Conservation (phyloP, 2,329 filamentous ascomycete genomes). For the Fusarium praegraminearum region DNA sequence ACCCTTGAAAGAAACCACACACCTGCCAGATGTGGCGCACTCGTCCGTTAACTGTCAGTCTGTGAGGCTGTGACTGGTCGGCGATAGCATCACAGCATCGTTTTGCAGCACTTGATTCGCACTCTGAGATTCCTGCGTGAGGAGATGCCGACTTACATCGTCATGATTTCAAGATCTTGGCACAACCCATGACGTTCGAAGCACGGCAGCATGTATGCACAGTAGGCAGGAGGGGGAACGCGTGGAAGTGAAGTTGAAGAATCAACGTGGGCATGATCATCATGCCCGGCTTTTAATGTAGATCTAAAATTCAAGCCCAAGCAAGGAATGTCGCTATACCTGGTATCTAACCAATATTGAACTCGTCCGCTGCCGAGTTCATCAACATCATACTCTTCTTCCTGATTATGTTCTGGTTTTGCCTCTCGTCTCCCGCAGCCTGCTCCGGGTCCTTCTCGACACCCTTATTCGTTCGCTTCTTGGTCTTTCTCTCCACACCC, state of each 20-base stretch:
- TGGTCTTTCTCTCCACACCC: constrained; percentile 62
- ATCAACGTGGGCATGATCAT: constrained; percentile 18
- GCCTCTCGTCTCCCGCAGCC: constrained; percentile 48
- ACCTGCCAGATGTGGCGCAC: constrained; percentile 22
- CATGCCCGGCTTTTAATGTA: constrained; percentile 36
- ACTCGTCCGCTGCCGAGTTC: constrained; percentile 73
- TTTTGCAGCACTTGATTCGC: constrained; percentile 16
- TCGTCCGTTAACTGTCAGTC: constrained; percentile 31
- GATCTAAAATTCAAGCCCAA: constrained; percentile 28
- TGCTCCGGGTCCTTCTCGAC: constrained; percentile 55
- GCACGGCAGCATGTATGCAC: not conserved
- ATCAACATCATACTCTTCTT: constrained; percentile 74
- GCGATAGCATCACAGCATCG: constrained; percentile 12
- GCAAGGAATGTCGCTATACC: constrained; percentile 24
- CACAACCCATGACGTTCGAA: constrained; percentile 26
- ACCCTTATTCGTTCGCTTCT: constrained; percentile 54
- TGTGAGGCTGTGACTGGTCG: constrained; percentile 32
- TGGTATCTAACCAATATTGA: constrained; percentile 70
- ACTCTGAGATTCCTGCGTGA: constrained; percentile 11
- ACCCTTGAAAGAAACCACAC: constrained; percentile 26
- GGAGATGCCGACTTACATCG: constrained; percentile 17
- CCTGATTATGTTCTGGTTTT: constrained; percentile 62
- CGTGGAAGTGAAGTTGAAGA: constrained; percentile 11
- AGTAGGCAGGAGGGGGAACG: not conserved
- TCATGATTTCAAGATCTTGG: constrained; percentile 16